Evolutionary conservation across 495 filamentous ascomycete genomes (phyloP).

Genomic region (Penicillium antarcticum): DNA sequence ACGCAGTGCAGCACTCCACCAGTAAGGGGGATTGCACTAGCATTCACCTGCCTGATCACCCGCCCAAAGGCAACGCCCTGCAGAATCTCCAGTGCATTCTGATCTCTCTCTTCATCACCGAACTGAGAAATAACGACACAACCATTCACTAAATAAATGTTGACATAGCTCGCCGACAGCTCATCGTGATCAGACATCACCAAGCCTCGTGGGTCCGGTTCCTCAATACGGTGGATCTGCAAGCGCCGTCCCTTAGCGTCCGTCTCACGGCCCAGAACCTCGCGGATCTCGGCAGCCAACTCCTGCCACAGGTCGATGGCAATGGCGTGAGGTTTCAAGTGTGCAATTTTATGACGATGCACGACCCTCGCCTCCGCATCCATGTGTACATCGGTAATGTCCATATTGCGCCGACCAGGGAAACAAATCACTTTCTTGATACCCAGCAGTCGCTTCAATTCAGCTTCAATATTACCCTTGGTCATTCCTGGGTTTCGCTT

Average conservation of each 20-base stretch:
- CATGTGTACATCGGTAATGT: constrained; percentile 27
- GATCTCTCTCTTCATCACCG: constrained; percentile 17
- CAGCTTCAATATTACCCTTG: constrained; percentile 18
- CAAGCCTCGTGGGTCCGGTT: constrained; percentile 17
- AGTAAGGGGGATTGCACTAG: constrained; percentile 22
- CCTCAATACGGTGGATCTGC: constrained; percentile 20
- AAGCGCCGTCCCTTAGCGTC: constrained; percentile 24
- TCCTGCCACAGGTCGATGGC: constrained; percentile 18
- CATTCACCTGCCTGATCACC: constrained; percentile 20
- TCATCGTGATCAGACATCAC: constrained; percentile 15
- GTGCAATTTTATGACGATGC: constrained; percentile 21
- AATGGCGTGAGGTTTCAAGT: constrained; percentile 13
- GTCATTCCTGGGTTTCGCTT: constrained; percentile 22
- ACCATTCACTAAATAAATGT: constrained; percentile 27
- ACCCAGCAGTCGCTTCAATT: constrained; percentile 21
- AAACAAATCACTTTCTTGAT: constrained; percentile 29
- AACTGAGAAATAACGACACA: constrained; percentile 26
- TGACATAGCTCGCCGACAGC: constrained; percentile 22
- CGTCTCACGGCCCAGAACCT: constrained; percentile 12
- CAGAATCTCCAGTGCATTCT: constrained; percentile 16
- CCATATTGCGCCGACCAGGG: constrained; percentile 19
- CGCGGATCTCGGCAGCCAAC: constrained; percentile 17
- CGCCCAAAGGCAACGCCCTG: constrained; percentile 16
- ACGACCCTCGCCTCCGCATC: constrained; percentile 25
- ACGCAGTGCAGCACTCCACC: constrained; percentile 29